Conservation (phyloP, 208 protist species). For the Crithidia sp. region DNA sequence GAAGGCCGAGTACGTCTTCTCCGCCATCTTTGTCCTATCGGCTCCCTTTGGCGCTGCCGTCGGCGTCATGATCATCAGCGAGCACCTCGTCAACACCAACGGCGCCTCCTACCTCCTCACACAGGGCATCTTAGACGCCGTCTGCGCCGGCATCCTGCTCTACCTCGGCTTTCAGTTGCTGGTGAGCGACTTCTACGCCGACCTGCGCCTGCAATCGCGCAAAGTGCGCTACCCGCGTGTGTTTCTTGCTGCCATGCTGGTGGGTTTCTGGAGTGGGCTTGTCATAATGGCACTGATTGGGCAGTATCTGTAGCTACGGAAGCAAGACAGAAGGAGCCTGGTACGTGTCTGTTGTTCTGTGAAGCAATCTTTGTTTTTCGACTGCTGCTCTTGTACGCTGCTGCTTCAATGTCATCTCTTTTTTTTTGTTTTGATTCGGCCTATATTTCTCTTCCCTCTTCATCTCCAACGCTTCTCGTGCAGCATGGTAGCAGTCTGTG, state of each 20-base stretch:
- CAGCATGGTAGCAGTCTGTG: too few relatives aligned
- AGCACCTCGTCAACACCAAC: slow-evolving; percentile 33
- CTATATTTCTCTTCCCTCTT: too few relatives aligned
- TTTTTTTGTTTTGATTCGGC: neutral
- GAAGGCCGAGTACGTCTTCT: slow-evolving; percentile 40
- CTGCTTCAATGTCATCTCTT: slow-evolving; percentile 6
- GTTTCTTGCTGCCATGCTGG: slow-evolving; percentile 42
- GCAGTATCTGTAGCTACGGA: slow-evolving; percentile 22
- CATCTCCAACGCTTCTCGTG: too few relatives aligned
- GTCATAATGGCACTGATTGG: slow-evolving; percentile 47
- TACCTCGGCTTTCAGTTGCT: slow-evolving; percentile 68
- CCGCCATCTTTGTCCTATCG: slow-evolving; percentile 53
- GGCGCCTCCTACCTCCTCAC: slow-evolving; percentile 41
- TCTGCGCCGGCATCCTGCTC: slow-evolving; percentile 71
- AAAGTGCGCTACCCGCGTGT: slow-evolving; percentile 13
- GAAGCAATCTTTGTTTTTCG: neutral
- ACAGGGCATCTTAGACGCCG: slow-evolving; percentile 50
- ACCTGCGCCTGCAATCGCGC: slow-evolving; percentile 20
- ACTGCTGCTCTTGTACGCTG: neutral
- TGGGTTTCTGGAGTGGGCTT: slow-evolving; percentile 45
- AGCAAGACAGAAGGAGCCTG: neutral
- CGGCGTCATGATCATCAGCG: slow-evolving; percentile 36
- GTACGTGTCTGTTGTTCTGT: too few relatives aligned
- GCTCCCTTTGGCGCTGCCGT: slow-evolving; percentile 51
- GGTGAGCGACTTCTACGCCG: slow-evolving; percentile 60